Evolutionary conservation across 2,329 filamentous ascomycete species (phyloP), one percentile per base, ranked within the genome.

Genomic region (Parafenestella ontariensis): DNA sequence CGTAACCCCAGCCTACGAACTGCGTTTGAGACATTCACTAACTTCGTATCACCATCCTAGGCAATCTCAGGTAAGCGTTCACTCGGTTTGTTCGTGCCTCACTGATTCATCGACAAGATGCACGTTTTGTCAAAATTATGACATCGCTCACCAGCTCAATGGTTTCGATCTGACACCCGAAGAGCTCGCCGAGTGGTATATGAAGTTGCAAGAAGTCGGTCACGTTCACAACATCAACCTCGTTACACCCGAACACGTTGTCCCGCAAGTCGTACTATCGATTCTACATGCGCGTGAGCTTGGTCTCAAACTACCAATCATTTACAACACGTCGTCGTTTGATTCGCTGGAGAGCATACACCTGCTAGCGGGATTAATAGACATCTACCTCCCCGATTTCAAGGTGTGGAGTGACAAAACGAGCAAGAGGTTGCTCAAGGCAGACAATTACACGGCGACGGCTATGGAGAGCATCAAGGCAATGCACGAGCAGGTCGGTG

Each of bases 311-410:
- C 68, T 94, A 10, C 91, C 91, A 1, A 88, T 96, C 63, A 83
- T 96, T 29, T 95, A 96, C 81, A 96, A 96, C 69, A 93, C 90
- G 0, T 92, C 89, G 0, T 87, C 88, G 10, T 96, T 90, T 68
- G 91, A 96, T 75, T 91, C 88, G 1, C 77, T 89, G 0, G 87
- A 86, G 2, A 92, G 88, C 0, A 78, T 96, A 1, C 76, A 86
- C 54, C 79, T 95, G 8, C 83, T 96, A 64, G 87, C 95, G 64
- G 91, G 91, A 0, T 78, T 96, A 24, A 86, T 95, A 0, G 91
- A 95, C 71, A 92, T 96, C 40, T 96, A 95, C 70, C 79, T 96
- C n/a, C 89, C 91, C 0, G 91, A 96, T 70, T 95, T 95, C 80
- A 95, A 96, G 73, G 86, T 93, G 9, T 95, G 90, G 90, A 84